Conservation (phyloP, 768 basidiomycete species). For the Fomitopsis pulvina region DNA sequence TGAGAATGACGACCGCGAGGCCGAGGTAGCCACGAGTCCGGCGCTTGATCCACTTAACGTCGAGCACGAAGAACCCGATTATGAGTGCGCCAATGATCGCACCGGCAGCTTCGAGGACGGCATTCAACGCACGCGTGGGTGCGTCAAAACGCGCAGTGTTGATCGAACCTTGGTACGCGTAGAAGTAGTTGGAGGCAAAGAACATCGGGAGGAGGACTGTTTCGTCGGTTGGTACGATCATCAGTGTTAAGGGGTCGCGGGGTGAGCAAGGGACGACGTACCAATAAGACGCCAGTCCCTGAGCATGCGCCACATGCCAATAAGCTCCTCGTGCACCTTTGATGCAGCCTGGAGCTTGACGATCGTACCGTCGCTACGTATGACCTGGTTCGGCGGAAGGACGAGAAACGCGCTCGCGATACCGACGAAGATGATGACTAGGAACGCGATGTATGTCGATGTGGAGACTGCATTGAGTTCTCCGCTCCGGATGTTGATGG, state of each 20-base stretch:
- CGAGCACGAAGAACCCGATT: constrained; percentile 35
- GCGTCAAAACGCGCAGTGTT: constrained; percentile 34
- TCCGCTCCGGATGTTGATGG: constrained; percentile 31
- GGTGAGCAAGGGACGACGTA: constrained; percentile 4
- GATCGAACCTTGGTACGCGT: constrained; percentile 38
- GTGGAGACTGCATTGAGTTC: constrained; percentile 29
- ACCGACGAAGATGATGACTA: constrained; percentile 38
- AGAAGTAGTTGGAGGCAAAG: constrained; percentile 41
- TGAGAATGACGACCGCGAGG: constrained; percentile 24
- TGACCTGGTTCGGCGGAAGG: constrained; percentile 29
- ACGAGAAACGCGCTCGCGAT: constrained; percentile 30
- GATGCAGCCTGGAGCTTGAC: constrained; percentile 30
- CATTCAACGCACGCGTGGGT: constrained; percentile 38
- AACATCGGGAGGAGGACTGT: constrained; percentile 34
- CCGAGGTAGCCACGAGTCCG: constrained; percentile 34
- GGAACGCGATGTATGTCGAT: constrained; percentile 35
- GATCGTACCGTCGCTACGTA: constrained; percentile 36
- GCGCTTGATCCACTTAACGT: constrained; percentile 26
- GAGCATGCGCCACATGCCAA: constrained; percentile 25
- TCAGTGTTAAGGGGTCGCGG: too few relatives aligned
- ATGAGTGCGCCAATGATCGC: constrained; percentile 37
- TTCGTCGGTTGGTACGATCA: not conserved
- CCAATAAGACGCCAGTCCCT: constrained; percentile 36
- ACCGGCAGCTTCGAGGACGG: constrained; percentile 31
- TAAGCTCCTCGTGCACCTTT: constrained; percentile 23